Evolutionary conservation across 2,329 filamentous ascomycete genomes (phyloP), one percentile per base, ranked within the genome.

Genomic region (Aspergillus glaucus): DNA sequence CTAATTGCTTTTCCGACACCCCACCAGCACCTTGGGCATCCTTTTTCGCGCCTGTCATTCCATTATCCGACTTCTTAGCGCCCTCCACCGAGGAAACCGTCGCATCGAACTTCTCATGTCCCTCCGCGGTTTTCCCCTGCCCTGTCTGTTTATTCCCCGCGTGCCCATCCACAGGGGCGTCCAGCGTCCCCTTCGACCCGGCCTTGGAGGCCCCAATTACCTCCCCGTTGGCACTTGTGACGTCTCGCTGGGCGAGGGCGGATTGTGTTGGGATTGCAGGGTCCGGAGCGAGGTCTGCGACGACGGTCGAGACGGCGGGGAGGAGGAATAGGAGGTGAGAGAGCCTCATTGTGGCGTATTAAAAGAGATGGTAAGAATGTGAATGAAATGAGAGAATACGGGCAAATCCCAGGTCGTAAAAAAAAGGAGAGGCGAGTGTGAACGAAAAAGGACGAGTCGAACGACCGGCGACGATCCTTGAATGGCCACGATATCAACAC

Each of bases 81-180:
- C n/a, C 10, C 10, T 58, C 63, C 19, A 24, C 9, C 7, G 44
- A 36, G 15, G 44, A 45, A 39, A 59, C 56, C n/a, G 57, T 59
- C 49, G 55, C 67, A 22, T 61, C 58, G 9, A 48, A 54, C 30
- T 56, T 62, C 21, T 49, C 26, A 14, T 55, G 44, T 32, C 63
- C 66, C 6, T 64, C 63, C 14, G 69, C 66, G 28, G 70, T 67
- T 24, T 64, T 22, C 17, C 37, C 37, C 19, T 40, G 37, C 10
- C 55, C 62, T 34, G 60, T 49, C 54, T 65, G 59, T 53, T 75
- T 75, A 50, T 71, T 68, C 1, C 93, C 93, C 17, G 85, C 82
- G 65, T 96, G 92, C 43, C 91, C 91, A 66, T 97, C 93, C 17
- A 96, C 85, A 0, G 92, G 92, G 48, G 87, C 88, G 73, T 93